Evolutionary conservation across 345 rosid species (phyloP).

Genomic region (thale cress (Arabidopsis thaliana)): DNA sequence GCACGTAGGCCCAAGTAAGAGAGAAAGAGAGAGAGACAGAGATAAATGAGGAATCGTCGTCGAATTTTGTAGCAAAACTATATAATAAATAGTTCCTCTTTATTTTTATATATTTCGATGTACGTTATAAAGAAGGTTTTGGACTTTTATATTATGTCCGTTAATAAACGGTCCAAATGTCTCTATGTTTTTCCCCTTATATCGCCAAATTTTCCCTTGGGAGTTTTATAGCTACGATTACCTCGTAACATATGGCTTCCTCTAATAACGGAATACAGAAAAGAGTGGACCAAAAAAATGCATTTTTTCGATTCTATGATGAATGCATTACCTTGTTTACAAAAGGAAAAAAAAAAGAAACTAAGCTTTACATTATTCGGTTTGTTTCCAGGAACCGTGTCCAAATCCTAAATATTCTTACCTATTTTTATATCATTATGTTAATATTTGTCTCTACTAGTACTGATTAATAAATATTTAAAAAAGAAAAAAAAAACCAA

Average conservation of each 20-base stretch:
- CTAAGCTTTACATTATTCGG: neutral
- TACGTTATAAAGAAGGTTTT: slow-evolving; percentile 36
- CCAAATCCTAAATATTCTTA: neutral
- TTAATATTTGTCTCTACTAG: neutral
- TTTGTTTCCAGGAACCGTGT: neutral
- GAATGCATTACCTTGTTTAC: neutral
- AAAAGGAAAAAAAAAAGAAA: neutral
- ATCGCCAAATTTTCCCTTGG: slow-evolving; percentile 14
- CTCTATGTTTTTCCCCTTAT: slow-evolving; percentile 2
- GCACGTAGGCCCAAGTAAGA: slow-evolving; percentile 63
- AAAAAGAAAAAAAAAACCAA: neutral
- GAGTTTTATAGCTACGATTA: neutral
- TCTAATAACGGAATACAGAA: neutral
- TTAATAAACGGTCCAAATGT: slow-evolving; percentile 42
- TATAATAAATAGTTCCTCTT: slow-evolving; percentile 36
- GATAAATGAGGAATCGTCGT: slow-evolving; percentile 39
- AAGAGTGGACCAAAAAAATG: neutral
- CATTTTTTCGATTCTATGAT: slow-evolving; percentile 13
- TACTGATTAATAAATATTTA: too few species aligned
- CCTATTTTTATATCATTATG: neutral
- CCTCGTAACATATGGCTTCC: slow-evolving; percentile 28
- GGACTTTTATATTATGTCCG: slow-evolving; percentile 26
- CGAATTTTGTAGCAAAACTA: slow-evolving; percentile 39
- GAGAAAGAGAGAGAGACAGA: slow-evolving; percentile 24
- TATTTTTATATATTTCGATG: slow-evolving; percentile 16